A percentile compares a stretch with the other conserved stretches of the same genome.
phyloP scores from a whole-genome alignment of 106 monocot species.

The Allium sativum region DNA sequence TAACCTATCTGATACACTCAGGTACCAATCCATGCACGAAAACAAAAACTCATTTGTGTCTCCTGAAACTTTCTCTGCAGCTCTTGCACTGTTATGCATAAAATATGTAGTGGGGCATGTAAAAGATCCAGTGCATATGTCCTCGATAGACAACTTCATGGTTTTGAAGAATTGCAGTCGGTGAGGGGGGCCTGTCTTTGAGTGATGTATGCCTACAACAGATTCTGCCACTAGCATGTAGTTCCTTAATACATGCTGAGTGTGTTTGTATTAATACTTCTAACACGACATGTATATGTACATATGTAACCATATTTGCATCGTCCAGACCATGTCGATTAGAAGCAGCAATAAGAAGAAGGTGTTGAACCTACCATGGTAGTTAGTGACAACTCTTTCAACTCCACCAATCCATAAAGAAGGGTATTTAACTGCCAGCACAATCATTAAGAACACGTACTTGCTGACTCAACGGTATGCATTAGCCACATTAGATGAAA shows the following conservation, averaged over 20 bases:
- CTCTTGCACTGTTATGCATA: slow-evolving; percentile 28
- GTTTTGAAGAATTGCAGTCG: slow-evolving; percentile 11
- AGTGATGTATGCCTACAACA: slow-evolving; percentile 29
- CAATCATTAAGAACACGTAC: slow-evolving; percentile 12
- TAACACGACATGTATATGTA: too few relatives aligned
- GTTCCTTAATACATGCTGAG: slow-evolving; percentile 25
- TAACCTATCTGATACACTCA: slow-evolving; percentile 33
- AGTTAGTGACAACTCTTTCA: slow-evolving; percentile 20
- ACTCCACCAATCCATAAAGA: slow-evolving; percentile 40
- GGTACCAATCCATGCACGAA: slow-evolving; percentile 49
- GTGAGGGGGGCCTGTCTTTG: slow-evolving; percentile 1
- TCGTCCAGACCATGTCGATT: slow-evolving; percentile 62
- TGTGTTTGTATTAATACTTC: too few relatives aligned
- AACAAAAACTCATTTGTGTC: slow-evolving; percentile 65
- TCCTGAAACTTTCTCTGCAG: slow-evolving; percentile 17
- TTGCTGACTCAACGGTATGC: background rate
- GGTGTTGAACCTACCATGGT: slow-evolving; percentile 11
- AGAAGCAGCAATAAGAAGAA: slow-evolving; percentile 41
- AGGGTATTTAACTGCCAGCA: slow-evolving; percentile 18
- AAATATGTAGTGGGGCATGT: slow-evolving; percentile 17
- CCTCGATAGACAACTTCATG: slow-evolving; percentile 9
- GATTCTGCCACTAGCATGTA: slow-evolving; percentile 27
- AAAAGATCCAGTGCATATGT: slow-evolving; percentile 40
- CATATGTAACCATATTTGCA: slow-evolving; percentile 25
- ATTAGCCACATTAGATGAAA: slow-evolving; percentile 4